These are phyloP conservation scores for Tremellales sp. DNA, from an alignment of 1,284 basidiomycete species.

Conservation along the genomic window DNA sequence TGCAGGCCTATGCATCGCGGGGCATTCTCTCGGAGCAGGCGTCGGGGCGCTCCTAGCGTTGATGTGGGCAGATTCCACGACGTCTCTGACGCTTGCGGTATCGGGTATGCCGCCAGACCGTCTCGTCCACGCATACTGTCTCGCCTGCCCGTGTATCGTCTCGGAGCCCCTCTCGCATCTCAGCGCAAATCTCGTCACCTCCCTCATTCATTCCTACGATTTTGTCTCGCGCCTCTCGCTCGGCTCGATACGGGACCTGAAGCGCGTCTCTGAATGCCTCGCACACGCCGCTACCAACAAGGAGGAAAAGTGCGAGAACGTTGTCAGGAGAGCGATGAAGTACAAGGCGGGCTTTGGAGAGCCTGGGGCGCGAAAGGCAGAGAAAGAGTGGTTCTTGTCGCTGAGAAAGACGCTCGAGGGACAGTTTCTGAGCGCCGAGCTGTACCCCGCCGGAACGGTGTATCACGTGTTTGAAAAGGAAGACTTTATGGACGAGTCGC, in stretches of 20 bases:
- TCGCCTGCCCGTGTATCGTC: conserved; percentile 1
- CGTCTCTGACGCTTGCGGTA: background rate
- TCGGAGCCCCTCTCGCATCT: background rate
- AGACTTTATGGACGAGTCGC: background rate
- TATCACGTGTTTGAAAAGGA: conserved; percentile 3
- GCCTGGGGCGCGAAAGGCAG: background rate
- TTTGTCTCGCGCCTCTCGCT: background rate
- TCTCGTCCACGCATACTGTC: conserved; percentile 1
- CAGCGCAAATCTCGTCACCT: background rate
- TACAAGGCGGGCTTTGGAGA: background rate
- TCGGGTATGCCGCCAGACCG: background rate
- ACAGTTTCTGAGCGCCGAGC: background rate
- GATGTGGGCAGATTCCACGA: conserved; percentile 1
- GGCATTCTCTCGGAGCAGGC: background rate
- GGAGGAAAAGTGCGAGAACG: background rate
- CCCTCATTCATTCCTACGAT: conserved; percentile 2
- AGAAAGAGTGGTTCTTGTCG: conserved; percentile 2
- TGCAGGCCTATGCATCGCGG: background rate
- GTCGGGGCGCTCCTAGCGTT: background rate
- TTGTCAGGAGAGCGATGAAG: conserved; percentile 1
- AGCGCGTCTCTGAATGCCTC: background rate
- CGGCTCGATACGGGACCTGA: background rate
- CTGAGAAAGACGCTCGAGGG: background rate
- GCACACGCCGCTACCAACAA: background rate
- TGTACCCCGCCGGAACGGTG: background rate